Evolutionary conservation across 202 grass and related monocot genomes (phyloP), one percentile per base, ranked within the genome.

Genomic region (Brachypodium distachyon): DNA sequence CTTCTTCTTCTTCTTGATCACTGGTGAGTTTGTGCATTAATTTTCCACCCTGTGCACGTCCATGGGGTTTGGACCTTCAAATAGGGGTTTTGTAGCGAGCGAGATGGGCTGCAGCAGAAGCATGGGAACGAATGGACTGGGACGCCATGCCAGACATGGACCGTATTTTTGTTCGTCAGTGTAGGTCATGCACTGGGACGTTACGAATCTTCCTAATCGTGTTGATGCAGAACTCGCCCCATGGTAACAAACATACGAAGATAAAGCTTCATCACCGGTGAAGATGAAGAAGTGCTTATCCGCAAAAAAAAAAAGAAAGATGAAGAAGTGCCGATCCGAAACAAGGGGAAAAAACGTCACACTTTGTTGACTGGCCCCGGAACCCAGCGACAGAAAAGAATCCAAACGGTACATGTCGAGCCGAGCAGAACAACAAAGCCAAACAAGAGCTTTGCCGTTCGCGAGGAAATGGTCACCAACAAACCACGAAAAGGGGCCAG

Each of bases 401-500:
- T 37, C 62, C 36, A 63, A 64, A 77, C 46, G 53, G 61, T 1
- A 34, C 34, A 68, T 67, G 64, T 25, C 63, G 39, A 56, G 11
- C 53, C n/a, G n/a, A n/a, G n/a, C n/a, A n/a, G n/a, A n/a, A n/a
- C n/a, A n/a, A n/a, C n/a, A n/a, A 56, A 65, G 61, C n/a, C 28
- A 32, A 71, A 58, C 57, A 82, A 78, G 50, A 78, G 34, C 34
- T 46, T 50, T 25, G 43, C 61, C 38, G 53, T 75, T 69, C 17
- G 12, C 18, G 61, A 31, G 61, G 61, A 11, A 60, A 68, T 16
- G 25, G 34, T 52, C 0, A 5, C 7, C 12, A 71, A 81, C 76
- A 11, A 79, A 34, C 66, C 54, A 48, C 66, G 18, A 81, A 81
- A 54, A n/a, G 21, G 0, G 12, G 61, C 53, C 28, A 73, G 28